Conservation (phyloP, 1,284 basidiomycete species). For the Rhodotorula sp. region DNA sequence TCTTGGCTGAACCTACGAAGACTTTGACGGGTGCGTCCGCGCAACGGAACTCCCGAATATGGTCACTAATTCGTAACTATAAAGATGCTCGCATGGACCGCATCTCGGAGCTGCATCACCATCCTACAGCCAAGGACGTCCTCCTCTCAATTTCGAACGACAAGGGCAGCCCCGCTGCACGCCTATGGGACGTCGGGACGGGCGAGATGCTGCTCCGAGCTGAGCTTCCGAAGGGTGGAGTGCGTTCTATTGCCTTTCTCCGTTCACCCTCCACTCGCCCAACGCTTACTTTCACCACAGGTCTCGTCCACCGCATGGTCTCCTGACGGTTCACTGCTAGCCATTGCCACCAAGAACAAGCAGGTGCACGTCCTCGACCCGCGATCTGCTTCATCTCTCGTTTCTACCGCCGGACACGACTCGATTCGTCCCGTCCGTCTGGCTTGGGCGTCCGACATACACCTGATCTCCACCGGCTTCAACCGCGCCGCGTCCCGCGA, state of each 20-base stretch:
- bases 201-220: slow-evolving; percentile 28
- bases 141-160: slow-evolving; percentile 52
- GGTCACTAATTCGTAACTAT: too few relatives aligned
- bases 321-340: slow-evolving; percentile 49
- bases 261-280: neutral
- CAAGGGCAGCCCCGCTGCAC: slow-evolving; percentile 46
- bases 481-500: slow-evolving; percentile 52
- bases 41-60: neutral
- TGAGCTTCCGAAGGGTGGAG: slow-evolving; percentile 38
- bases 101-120: slow-evolving; percentile 50
- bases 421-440: slow-evolving; percentile 52
- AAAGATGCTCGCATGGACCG: slow-evolving; percentile 50
- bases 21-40: slow-evolving; percentile 18
- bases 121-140: slow-evolving; percentile 51
- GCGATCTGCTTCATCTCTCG: slow-evolving; percentile 30
- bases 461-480: slow-evolving; percentile 53
- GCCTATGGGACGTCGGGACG: slow-evolving; percentile 48
- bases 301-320: slow-evolving; percentile 50
- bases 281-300: slow-evolving; percentile 15
- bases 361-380: slow-evolving; percentile 52
- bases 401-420: slow-evolving; percentile 49
- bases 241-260: slow-evolving; percentile 28
- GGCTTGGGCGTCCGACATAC: slow-evolving; percentile 50
- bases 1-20: neutral
- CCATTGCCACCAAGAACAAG: slow-evolving; percentile 53